Percentiles rank a stretch among this genome's conserved stretches.
Evolutionary conservation across 805 yeast species (phyloP).

Genomic region (Metschnikowia bowlesiae): DNA sequence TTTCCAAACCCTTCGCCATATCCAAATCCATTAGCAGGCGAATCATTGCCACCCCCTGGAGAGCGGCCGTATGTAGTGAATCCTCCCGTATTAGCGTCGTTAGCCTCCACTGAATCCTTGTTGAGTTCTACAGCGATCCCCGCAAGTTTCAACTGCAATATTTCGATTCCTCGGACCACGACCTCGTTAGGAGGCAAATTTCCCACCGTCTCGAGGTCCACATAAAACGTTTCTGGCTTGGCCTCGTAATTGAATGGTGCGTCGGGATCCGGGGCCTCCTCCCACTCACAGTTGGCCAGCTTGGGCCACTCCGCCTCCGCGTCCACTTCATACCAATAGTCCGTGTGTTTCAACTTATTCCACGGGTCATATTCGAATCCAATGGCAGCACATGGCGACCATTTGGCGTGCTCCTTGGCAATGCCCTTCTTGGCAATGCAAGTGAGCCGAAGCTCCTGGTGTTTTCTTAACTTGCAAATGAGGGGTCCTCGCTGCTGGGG

Average conservation of each 20-base stretch:
- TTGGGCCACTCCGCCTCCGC: constrained; percentile 92
- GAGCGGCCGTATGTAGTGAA: constrained; percentile 46
- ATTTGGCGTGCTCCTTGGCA: constrained; percentile 96
- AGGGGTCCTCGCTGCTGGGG: constrained; percentile 77
- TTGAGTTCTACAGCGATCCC: constrained; percentile 70
- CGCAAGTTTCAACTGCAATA: constrained; percentile 86
- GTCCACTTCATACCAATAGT: constrained; percentile 91
- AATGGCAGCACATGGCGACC: constrained; percentile 95
- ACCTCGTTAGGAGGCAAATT: constrained; percentile 86
- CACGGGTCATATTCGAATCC: constrained; percentile 99
- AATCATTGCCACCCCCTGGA: constrained; percentile 30
- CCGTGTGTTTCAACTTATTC: constrained; percentile 94
- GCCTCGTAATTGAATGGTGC: constrained; percentile 84
- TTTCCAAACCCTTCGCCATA: constrained; percentile 34
- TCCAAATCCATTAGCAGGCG: constrained; percentile 22
- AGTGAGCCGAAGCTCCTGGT: constrained; percentile 82
- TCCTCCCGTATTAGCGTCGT: constrained; percentile 42
- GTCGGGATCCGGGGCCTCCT: constrained; percentile 87
- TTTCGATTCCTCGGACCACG: constrained; percentile 75
- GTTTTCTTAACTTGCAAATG: constrained; percentile 84
- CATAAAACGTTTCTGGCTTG: constrained; percentile 72
- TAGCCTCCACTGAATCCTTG: constrained; percentile 40
- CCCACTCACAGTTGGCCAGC: constrained; percentile 86
- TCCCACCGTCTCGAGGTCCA: constrained; percentile 92
- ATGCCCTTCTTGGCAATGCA: constrained; percentile 98